phyloP scores from a whole-genome alignment of 768 basidiomycete species.

The Mrakia hoshinonis region DNA sequence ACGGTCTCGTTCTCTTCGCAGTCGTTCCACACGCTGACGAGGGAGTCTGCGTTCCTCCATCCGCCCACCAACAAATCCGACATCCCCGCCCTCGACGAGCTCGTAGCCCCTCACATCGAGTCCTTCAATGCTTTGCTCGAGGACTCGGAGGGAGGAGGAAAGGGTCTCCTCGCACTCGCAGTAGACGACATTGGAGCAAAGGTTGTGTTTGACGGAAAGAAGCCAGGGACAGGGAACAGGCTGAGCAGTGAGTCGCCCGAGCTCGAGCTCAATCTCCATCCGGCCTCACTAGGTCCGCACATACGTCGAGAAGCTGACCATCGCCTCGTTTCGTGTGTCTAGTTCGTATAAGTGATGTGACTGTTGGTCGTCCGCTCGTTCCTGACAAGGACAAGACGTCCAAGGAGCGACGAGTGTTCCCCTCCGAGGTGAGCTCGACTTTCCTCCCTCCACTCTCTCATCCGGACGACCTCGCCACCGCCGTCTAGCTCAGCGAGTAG shows the following conservation, averaged over 20 bases:
- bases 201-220: slow-evolving; percentile 78
- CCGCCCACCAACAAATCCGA: slow-evolving; percentile 62
- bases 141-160: slow-evolving; percentile 59
- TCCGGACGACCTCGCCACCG: slow-evolving; percentile 12
- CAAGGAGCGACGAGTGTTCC: slow-evolving; percentile 69
- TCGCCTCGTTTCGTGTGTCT: slow-evolving; percentile 9
- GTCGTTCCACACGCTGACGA: slow-evolving; percentile 65
- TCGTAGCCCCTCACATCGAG: slow-evolving; percentile 86
- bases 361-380: slow-evolving; percentile 75
- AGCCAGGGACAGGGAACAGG: slow-evolving; percentile 62
- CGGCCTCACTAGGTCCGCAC: too few relatives aligned
- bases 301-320: background rate
- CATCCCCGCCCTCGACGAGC: slow-evolving; percentile 77
- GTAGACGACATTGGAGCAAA: slow-evolving; percentile 79
- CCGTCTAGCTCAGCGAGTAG: background rate
- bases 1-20: slow-evolving; percentile 26
- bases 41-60: slow-evolving; percentile 67
- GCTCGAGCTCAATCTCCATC: background rate
- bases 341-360: slow-evolving; percentile 88
- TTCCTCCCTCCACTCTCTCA: background rate
- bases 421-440: slow-evolving; percentile 59
- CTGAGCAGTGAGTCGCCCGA: slow-evolving; percentile 59
- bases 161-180: slow-evolving; percentile 67
- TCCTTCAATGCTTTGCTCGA: slow-evolving; percentile 96
- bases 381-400: slow-evolving; percentile 70